Conservation (phyloP, 2,329 filamentous ascomycete genomes). For the Dothistroma septosporum region DNA sequence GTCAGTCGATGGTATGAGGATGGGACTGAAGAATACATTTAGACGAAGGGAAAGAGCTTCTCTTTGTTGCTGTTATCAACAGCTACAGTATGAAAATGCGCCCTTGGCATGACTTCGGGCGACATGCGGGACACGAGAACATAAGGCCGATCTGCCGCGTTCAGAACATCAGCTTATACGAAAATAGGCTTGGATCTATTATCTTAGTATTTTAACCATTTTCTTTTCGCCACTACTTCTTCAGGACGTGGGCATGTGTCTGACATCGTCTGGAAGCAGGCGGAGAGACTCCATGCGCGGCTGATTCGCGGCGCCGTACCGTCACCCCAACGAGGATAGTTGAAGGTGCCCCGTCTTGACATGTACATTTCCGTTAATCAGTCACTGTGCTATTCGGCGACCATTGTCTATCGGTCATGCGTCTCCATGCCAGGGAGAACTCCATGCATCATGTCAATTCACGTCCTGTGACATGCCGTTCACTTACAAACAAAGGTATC, state of each 20-base stretch:
- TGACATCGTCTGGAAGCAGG: background rate
- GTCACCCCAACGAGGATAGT: background rate
- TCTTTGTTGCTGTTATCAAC: background rate
- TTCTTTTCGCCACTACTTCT: background rate
- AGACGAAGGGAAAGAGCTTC: background rate
- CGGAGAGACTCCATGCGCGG: background rate
- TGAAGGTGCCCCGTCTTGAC: background rate
- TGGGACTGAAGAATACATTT: conserved; percentile 26
- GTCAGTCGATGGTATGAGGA: conserved; percentile 30
- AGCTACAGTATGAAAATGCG: background rate
- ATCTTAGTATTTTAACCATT: background rate
- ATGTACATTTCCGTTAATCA: no score
- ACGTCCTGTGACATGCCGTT: no score
- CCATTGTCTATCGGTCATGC: no score
- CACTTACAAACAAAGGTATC: no score
- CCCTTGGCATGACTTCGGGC: background rate
- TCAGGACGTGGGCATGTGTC: background rate
- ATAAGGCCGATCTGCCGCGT: background rate
- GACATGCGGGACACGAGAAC: background rate
- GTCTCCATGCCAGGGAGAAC: no score
- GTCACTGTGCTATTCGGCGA: no score
- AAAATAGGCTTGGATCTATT: background rate
- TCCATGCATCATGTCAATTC: no score
- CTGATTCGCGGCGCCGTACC: background rate
- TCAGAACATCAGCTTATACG: background rate